phyloP scores from a whole-genome alignment of 2,329 filamentous ascomycete species.

The Cladorrhinum sp. region DNA sequence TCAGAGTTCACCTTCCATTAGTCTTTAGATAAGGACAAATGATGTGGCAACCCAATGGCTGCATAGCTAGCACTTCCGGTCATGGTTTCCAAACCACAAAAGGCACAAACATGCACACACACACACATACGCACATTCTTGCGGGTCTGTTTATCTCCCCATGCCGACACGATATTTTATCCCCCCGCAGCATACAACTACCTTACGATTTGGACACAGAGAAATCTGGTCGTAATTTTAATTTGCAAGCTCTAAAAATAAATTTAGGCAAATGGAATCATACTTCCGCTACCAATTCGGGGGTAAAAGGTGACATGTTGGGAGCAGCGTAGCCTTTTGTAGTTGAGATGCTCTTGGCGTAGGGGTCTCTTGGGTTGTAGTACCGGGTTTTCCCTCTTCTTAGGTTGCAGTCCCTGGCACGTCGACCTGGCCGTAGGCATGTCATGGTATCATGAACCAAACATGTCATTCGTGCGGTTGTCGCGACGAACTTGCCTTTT shows the following conservation, averaged over 20 bases:
- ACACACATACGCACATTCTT: too few relatives aligned
- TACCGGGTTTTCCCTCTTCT: not conserved
- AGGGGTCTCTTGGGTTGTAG: not conserved
- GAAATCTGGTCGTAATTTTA: not conserved
- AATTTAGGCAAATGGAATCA: not conserved
- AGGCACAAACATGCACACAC: too few relatives aligned
- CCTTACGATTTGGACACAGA: too few relatives aligned
- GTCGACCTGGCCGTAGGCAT: not conserved
- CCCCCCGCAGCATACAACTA: too few relatives aligned
- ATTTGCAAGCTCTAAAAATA: not conserved
- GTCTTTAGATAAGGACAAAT: too few relatives aligned
- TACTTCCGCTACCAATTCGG: not conserved
- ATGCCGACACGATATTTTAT: too few relatives aligned
- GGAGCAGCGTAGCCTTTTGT: not conserved
- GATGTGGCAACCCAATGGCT: too few relatives aligned
- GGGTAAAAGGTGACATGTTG: not conserved
- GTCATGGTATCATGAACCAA: not conserved
- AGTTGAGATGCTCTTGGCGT: not conserved
- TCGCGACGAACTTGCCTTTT: not conserved
- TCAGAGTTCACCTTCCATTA: too few relatives aligned
- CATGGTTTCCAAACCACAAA: too few relatives aligned
- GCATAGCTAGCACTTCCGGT: too few relatives aligned
- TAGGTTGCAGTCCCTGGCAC: conserved; percentile 4
- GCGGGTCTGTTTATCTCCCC: too few relatives aligned
- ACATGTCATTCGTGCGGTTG: not conserved